Evolutionary conservation across 345 rosid species (phyloP), one percentile per base, ranked within the genome.

Genomic region (Linum tenue): DNA sequence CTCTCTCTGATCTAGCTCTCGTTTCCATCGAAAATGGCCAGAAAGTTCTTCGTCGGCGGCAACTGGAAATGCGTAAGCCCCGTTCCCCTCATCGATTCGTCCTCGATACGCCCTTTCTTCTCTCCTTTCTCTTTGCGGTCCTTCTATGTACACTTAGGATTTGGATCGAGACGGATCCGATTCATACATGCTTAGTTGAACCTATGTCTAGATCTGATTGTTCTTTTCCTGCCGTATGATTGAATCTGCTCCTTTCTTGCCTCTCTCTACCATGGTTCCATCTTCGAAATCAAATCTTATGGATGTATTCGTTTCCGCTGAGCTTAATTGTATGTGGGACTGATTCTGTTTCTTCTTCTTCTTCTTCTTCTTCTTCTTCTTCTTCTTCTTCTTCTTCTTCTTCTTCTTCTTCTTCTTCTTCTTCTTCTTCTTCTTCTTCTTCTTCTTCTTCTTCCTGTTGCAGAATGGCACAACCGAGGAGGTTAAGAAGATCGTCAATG

Each of bases 41-140:
- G 90, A 55, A 87, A 75, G 55, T 85, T 87, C 81, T 81, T 85
- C 77, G 84, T 87, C 78, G 90, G 86, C 65, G 94, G 94, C 77
- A 87, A 87, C 89, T 87, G 94, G 94, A 87, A 87, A 87, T 85
- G 90, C 73, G 88, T 85, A 80, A 5, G 85, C 64, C 17, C 72
- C 15, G 38, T 66, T 65, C 17, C 72, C 15, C 43, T 66, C 39
- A 3, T 64, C 17, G 9, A 42, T 39, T 9, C 2, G 55, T 16
- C 41, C 11, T 37, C n/a, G 3, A 7, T 0, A 38, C 44, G n/a
- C 3, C 60, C 37, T 22, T 22, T 22, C 0, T 12, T 11, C 58
- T 44, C 61, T 10, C 17, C 59, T n/a, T 48, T 8, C 16, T 56
- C 4, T 5, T 55, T 37, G 22, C 5, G 2, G 51, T 64, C 14